Evolutionary conservation across 495 filamentous ascomycete genomes (phyloP), one percentile per base, ranked within the genome.

Genomic region (Hyaloscypha finlandica): DNA sequence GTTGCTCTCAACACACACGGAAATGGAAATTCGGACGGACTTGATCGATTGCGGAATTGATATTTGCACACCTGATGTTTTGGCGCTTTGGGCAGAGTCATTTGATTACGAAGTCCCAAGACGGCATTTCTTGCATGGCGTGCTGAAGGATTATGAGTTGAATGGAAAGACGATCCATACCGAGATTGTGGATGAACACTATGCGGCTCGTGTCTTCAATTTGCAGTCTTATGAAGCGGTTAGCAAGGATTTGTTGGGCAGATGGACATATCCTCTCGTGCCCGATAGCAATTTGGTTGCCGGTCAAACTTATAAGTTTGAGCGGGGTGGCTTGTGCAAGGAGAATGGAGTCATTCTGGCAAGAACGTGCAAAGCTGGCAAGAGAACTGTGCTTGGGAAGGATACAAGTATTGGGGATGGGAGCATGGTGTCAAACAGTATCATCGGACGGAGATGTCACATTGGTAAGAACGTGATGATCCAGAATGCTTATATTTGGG

Each of bases 111-210:
- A 97, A 73, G 81, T 90, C 4, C 91, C 95, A 8, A 86, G 95
- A 63, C 89, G 88, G 69, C 92, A 96, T 72, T 98, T 96, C 71
- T 76, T 99, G 31, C 89, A 92, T 69, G 92, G 93, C 66, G 92
- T 98, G 19, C 81, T 99, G 29, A 97, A 97, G 77, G 95, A 99
- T 73, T 96, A 90, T 76, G 95, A 99, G 76, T 83, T 97, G 56
- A 97, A 97, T 77, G 93, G 92, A 30, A 97, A 97, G 81, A 93
- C 92, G 6, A 90, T 99, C 33, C 92, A 97, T 74, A 90, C 91
- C n/a, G 87, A 97, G 68, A 89, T 99, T 64, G 78, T 97, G 61
- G 84, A 86, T 30, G 87, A 92, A 59, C 93, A 94, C 63, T 89
- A 89, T 70, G 90, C 91, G 5, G 92, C 93, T 0, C 84, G 95